Evolutionary conservation across 2,329 filamentous ascomycete species (phyloP), one percentile per base, ranked within the genome.

Genomic region (Nothophoma quercina): DNA sequence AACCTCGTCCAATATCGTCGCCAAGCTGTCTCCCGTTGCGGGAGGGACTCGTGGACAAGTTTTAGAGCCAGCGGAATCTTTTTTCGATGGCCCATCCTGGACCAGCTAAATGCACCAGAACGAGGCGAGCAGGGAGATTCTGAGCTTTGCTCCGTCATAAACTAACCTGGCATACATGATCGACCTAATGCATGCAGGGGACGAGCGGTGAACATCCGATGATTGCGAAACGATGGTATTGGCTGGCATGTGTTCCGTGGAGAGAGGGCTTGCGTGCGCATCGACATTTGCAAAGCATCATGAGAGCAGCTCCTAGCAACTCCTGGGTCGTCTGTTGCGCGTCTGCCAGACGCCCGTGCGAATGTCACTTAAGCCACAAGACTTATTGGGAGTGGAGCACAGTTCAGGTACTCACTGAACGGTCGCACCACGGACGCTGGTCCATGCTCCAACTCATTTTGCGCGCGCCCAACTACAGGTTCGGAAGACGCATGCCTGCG

Each of bases 1-100:
- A 39, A 48, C 54, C 54, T 55, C 41, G 55, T 56, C 60, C 62
- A 65, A 59, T 61, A 44, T 57, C 48, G 41, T 35, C 58, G 64
- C 64, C 60, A 65, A 67, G 62, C 33, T 13, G 23, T 30, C 19
- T 22, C 15, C 15, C 40, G 49, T 54, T 52, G 59, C 58, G 59
- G 57, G 51, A 49, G 38, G 43, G 13, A 29, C 26, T 47, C 29
- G 28, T 34, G 38, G 32, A 22, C 33, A 28, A 33, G 19, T 38
- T 42, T 44, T 32, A 40, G 50, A 39, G 38, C 32, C 38, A 48
- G 50, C 50, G 44, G 44, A 48, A 34, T 22, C 32, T 38, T 35
- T 19, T n/a, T 32, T 36, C 23, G 13, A 23, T 41, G 9, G 16
- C 12, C 22, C 12, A 16, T 22, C 46, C 19, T 50, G 48, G 42